Conservation (phyloP, 176 grass and related monocot genomes). For the Eremochloa ophiuroides region DNA sequence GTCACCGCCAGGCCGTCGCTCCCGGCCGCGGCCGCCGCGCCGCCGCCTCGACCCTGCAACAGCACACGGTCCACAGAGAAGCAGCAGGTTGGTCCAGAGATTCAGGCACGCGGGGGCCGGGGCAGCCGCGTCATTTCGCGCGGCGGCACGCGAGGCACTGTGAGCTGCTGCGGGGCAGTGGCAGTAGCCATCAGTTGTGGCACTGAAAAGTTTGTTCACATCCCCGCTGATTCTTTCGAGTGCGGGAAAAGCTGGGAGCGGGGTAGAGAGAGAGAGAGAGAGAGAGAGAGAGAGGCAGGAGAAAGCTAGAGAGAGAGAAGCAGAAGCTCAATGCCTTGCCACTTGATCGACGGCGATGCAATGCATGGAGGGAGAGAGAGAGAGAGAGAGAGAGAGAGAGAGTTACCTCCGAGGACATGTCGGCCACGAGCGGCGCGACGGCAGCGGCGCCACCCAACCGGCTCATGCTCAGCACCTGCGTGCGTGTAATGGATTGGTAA, state of each 20-base stretch:
- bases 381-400: background rate
- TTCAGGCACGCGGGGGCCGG: background rate
- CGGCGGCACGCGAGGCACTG: constrained; percentile 43
- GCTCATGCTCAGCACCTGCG: constrained; percentile 96
- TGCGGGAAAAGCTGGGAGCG: background rate
- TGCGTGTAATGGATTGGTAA: constrained; percentile 3
- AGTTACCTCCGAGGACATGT: constrained; percentile 50
- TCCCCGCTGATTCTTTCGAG: constrained; percentile 54
- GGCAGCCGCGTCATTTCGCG: constrained; percentile 42
- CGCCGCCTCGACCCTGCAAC: constrained; percentile 35
- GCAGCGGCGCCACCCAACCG: constrained; percentile 67
- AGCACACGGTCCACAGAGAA: background rate
- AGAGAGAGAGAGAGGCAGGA: background rate
- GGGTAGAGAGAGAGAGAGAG: constrained; percentile 4
- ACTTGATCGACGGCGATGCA: background rate
- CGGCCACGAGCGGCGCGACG: constrained; percentile 56
- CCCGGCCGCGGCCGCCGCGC: constrained; percentile 18
- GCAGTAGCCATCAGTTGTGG: constrained; percentile 44
- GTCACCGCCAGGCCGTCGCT: constrained; percentile 73
- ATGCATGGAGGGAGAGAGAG: too few species aligned
- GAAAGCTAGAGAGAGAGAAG: background rate
- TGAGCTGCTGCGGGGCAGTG: constrained; percentile 6
- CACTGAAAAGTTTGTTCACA: constrained; percentile 52
- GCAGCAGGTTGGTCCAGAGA: background rate
- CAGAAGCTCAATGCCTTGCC: background rate